Conservation (phyloP, 441 rosid species). For the Bocquillonia castaneifolia region DNA sequence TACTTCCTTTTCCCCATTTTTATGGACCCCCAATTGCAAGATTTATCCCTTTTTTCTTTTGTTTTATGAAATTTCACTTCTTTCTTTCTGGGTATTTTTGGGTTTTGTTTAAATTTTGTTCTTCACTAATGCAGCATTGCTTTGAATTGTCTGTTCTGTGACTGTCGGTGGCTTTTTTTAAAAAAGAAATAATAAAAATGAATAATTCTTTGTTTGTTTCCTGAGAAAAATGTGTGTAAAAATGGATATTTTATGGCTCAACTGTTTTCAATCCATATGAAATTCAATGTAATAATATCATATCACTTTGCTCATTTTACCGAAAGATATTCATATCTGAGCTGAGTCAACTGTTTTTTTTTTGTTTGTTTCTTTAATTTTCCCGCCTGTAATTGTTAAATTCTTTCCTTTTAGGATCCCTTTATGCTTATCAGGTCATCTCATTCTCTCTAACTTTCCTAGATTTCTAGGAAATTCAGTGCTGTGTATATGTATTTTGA, state of each 20-base stretch:
- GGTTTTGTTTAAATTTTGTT: constrained; percentile 16
- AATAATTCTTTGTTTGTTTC: constrained; percentile 17
- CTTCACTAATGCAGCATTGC: constrained; percentile 17
- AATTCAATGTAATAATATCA: background rate
- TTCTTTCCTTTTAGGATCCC: background rate
- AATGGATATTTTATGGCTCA: background rate
- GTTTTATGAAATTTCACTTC: background rate
- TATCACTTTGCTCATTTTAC: background rate
- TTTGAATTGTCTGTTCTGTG: constrained; percentile 14
- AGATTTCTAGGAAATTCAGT: background rate
- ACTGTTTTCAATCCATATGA: background rate
- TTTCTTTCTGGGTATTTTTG: background rate
- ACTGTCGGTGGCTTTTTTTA: constrained; percentile 1
- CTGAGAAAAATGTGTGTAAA: constrained; percentile 18
- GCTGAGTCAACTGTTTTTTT: background rate
- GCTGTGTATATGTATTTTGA: background rate
- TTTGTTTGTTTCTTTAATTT: background rate
- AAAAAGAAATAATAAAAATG: no score
- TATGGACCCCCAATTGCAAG: constrained; percentile 28
- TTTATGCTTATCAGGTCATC: background rate
- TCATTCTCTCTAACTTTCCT: background rate
- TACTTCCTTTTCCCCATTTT: constrained; percentile 11
- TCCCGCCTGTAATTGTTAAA: background rate
- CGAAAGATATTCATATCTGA: background rate
- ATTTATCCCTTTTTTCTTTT: background rate